phyloP scores from a whole-genome alignment of 495 filamentous ascomycete genomes.

The Hyaloscypha hepaticicola region DNA sequence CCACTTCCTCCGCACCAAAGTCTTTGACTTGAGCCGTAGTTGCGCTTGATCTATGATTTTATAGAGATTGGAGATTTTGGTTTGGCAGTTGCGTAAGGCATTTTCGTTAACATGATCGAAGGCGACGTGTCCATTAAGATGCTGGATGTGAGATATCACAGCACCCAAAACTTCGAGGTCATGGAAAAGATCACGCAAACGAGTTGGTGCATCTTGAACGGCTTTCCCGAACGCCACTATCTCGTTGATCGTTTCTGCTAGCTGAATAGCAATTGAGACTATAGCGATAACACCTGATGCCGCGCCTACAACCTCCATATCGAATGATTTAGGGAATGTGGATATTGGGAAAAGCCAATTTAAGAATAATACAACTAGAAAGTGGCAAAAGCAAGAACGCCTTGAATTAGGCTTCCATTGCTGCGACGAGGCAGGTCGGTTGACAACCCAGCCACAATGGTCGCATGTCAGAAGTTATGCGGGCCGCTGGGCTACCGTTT shows the following conservation, averaged over 20 bases:
- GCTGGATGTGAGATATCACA: not conserved
- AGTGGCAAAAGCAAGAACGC: no score
- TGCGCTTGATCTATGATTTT: not conserved
- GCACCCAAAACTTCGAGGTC: constrained; percentile 6
- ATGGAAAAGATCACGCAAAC: not conserved
- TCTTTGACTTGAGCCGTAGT: not conserved
- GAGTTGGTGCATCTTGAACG: constrained; percentile 17
- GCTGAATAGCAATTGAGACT: constrained; percentile 12
- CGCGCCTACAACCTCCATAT: constrained; percentile 15
- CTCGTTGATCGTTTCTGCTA: constrained; percentile 13
- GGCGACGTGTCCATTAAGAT: not conserved
- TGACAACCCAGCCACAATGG: not conserved
- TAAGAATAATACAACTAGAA: no score
- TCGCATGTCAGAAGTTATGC: not conserved
- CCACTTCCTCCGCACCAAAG: not conserved
- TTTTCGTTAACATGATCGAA: not conserved
- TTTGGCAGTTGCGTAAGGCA: constrained; percentile 5
- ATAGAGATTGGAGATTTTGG: not conserved
- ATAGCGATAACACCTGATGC: constrained; percentile 10
- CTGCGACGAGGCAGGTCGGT: not conserved
- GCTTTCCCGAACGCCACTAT: constrained; percentile 10
- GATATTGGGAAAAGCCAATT: not conserved
- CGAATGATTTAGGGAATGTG: not conserved
- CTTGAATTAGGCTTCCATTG: not conserved
- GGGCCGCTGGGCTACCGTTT: not conserved